Evolutionary conservation across 768 basidiomycete genomes (phyloP), one percentile per base, ranked within the genome.

Genomic region (Glaciozyma martinii): DNA sequence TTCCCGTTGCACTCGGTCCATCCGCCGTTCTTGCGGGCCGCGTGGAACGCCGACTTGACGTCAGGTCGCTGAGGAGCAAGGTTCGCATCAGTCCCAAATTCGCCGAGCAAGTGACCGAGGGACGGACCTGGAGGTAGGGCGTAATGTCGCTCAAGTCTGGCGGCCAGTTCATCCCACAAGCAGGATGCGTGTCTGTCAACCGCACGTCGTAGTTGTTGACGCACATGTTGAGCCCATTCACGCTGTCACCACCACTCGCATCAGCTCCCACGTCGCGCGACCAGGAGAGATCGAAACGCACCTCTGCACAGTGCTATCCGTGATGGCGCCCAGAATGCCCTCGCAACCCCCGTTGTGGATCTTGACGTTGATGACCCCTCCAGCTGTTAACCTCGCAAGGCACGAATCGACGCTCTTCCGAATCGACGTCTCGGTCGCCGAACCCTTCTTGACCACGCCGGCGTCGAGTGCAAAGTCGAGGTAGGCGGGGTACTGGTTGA

Each of bases 161-260:
- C 10, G 93, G 94, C 94, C 93, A 99, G 77, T 92, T 94, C 90
- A 94, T 89, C 4, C 94, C 95, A 76, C 95, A 99, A 1, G 84
- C 86, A 23, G 95, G 95, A 21, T 75, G 78, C 18, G 82, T 81
- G 74, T 99, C 95, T 61, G 88, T 85, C 25, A 63, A 60, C 30
- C 95, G 87, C 19, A 97, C 83, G 74, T 99, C 95, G 71, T 99
- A 99, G 46, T 97, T 84, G 75, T 99, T 99, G 66, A 93, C 79
- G 75, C 95, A 99, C 78, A 85, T 85, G 32, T 81, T 77, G 19
- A 63, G 68, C 2, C 68, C 68, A 27, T 70, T 70, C 37, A 66
- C 68, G 23, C 65, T 91, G 70, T 25, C 13, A 13, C 5, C 44
- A 23, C 1, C 40, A 47, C 42, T n/a, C 42, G 27, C 42, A 3